Conservation (phyloP, 768 basidiomycete genomes). For the Coprinopsis cinerea region DNA sequence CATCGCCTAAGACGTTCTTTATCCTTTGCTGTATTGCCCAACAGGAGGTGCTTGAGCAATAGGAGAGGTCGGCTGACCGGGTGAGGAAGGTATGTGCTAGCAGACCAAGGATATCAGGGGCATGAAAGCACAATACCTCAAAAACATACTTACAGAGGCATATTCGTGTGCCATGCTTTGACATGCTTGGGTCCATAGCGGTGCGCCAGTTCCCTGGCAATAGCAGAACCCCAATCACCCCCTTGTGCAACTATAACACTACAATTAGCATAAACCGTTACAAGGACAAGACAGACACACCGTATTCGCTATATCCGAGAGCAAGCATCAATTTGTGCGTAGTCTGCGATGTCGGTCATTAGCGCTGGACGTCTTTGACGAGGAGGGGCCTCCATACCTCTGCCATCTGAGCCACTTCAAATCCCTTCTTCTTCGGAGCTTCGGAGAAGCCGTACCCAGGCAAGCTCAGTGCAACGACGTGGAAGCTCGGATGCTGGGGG, state of each 20-base stretch:
- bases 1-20: conserved; percentile 27
- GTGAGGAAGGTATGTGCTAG: conserved; percentile 38
- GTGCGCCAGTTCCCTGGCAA: conserved; percentile 21
- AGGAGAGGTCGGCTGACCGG: conserved; percentile 18
- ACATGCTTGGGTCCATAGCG: conserved; percentile 28
- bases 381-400: conserved; percentile 26
- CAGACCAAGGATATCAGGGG: neutral
- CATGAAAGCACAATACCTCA: neutral
- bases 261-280: conserved; percentile 12
- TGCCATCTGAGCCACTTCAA: conserved; percentile 40
- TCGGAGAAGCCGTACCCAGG: conserved; percentile 63
- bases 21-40: conserved; percentile 12
- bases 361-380: neutral
- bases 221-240: conserved; percentile 42
- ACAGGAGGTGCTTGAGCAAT: conserved; percentile 20
- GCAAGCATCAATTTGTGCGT: conserved; percentile 42
- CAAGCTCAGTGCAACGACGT: conserved; percentile 53
- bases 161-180: conserved; percentile 51
- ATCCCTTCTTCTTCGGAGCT: conserved; percentile 47
- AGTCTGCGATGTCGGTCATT: neutral
- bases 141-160: conserved; percentile 30
- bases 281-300: conserved; percentile 15
- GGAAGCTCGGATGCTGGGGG: conserved; percentile 48
- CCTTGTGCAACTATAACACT: conserved; percentile 35
- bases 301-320: conserved; percentile 43